phyloP scores from a whole-genome alignment of 2,329 filamentous ascomycete genomes.

The Colletotrichum lindemuthianum region DNA sequence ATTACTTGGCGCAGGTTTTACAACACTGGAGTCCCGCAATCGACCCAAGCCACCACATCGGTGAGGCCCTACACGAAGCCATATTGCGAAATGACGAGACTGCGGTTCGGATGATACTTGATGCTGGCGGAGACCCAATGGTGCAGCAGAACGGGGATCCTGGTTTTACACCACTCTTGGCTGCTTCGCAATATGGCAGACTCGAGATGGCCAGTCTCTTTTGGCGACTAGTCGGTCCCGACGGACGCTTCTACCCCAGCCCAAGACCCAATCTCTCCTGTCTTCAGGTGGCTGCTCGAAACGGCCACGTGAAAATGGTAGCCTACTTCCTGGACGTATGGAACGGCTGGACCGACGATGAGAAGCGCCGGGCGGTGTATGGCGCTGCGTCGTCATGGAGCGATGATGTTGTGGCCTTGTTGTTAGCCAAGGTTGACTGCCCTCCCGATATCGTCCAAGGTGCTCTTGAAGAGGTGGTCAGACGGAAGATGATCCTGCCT shows the following conservation, averaged over 20 bases:
- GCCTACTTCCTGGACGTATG: slow-evolving; percentile 9
- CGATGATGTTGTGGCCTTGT: slow-evolving; percentile 13
- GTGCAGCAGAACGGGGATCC: not conserved
- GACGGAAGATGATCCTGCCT: slow-evolving; percentile 12
- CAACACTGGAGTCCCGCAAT: slow-evolving; percentile 25
- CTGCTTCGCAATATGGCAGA: slow-evolving; percentile 20
- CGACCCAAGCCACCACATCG: slow-evolving; percentile 13
- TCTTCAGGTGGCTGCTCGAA: slow-evolving; percentile 25
- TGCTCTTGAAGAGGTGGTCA: slow-evolving; percentile 11
- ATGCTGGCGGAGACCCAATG: slow-evolving; percentile 5
- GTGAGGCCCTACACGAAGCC: slow-evolving; percentile 17
- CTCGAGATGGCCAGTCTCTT: slow-evolving; percentile 17
- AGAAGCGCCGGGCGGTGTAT: slow-evolving; percentile 5
- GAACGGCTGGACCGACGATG: slow-evolving; percentile 9
- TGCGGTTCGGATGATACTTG: slow-evolving; percentile 18
- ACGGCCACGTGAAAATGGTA: slow-evolving; percentile 7
- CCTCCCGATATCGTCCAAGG: slow-evolving; percentile 2
- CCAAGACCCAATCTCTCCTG: slow-evolving; percentile 11
- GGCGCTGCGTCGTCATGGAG: slow-evolving; percentile 15
- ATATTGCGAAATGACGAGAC: slow-evolving; percentile 18
- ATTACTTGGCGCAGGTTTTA: slow-evolving; percentile 23
- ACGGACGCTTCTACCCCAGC: slow-evolving; percentile 7
- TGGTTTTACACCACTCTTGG: slow-evolving; percentile 14
- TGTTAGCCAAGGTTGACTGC: slow-evolving; percentile 18
- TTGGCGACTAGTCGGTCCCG: slow-evolving; percentile 17